A percentile compares a stretch with the other conserved stretches of the same genome.
phyloP scores from a whole-genome alignment of 129 eudicot genomes.

The Flaveria ramosissima region DNA sequence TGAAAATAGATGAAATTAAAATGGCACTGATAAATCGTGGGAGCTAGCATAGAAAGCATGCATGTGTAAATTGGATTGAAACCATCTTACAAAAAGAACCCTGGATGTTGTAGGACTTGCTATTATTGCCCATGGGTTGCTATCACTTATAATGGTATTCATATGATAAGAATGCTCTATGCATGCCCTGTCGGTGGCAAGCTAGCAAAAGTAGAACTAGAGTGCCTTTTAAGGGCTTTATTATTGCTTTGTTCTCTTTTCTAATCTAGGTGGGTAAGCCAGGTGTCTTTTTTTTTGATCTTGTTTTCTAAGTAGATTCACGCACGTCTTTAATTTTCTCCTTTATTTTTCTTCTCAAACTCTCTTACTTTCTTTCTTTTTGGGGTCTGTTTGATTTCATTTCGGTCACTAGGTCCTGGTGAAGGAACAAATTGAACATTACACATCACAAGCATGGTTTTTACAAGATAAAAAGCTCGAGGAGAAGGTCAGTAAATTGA shows the following conservation, averaged over 20 bases:
- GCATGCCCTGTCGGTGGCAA: background rate
- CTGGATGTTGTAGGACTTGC: too few relatives aligned
- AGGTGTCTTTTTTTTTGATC: background rate
- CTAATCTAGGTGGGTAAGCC: background rate
- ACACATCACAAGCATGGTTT: slow-evolving; percentile 78
- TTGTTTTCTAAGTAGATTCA: background rate
- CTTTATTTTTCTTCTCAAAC: background rate
- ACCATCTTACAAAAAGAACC: too few relatives aligned
- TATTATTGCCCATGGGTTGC: too few relatives aligned
- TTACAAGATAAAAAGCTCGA: slow-evolving; percentile 60
- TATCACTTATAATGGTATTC: background rate
- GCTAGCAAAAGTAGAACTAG: background rate
- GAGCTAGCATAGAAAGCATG: too few relatives aligned
- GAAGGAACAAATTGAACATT: slow-evolving; percentile 66
- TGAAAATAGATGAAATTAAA: too few relatives aligned
- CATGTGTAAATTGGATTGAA: too few relatives aligned
- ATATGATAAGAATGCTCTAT: background rate
- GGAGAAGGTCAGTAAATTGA: slow-evolving; percentile 57
- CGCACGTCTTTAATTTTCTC: background rate
- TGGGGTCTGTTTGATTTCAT: slow-evolving; percentile 17
- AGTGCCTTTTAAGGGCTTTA: too few relatives aligned
- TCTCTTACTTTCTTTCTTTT: background rate
- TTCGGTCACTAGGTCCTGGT: slow-evolving; percentile 49
- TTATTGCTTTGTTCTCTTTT: background rate
- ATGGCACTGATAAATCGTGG: too few relatives aligned